Percentiles rank a stretch among this genome's conserved stretches.
phyloP scores from a whole-genome alignment of 768 basidiomycete species.

The Lentinula guzmanii region DNA sequence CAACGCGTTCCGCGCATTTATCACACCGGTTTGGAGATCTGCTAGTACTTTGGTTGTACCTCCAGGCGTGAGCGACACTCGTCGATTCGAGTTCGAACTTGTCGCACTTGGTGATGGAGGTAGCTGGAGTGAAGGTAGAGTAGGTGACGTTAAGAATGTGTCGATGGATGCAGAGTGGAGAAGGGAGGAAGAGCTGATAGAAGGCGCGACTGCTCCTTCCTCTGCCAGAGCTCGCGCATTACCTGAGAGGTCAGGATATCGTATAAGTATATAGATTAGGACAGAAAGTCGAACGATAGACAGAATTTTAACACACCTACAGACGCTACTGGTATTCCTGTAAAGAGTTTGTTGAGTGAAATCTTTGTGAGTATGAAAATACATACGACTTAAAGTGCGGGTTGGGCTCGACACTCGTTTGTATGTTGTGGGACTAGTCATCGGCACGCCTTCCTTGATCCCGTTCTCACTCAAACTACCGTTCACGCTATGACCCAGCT shows the following conservation, averaged over 20 bases:
- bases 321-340: conserved; percentile 73
- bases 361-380: conserved; percentile 12
- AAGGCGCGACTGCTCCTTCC: conserved; percentile 43
- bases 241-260: conserved; percentile 37
- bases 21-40: conserved; percentile 79
- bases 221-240: conserved; percentile 83
- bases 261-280: conserved; percentile 18
- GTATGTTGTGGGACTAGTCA: conserved; percentile 31
- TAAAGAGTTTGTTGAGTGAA: conserved; percentile 9
- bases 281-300: conserved; percentile 7
- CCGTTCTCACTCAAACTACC: conserved; percentile 37
- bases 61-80: conserved; percentile 62
- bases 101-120: conserved; percentile 39
- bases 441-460: conserved; percentile 72
- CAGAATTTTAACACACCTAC: conserved; percentile 50
- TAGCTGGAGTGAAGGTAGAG: conserved; percentile 30
- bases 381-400: conserved; percentile 72
- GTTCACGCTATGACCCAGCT: conserved; percentile 19
- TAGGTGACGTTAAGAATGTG: conserved; percentile 16
- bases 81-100: conserved; percentile 24
- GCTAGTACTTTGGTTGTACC: conserved; percentile 86
- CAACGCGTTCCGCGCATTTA: conserved; percentile 71
- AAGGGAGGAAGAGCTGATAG: conserved; percentile 10
- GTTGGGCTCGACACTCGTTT: conserved; percentile 69
- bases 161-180: conserved; percentile 24